phyloP scores from a whole-genome alignment of 2,329 filamentous ascomycete genomes.

The Colletotrichum graminicola region DNA sequence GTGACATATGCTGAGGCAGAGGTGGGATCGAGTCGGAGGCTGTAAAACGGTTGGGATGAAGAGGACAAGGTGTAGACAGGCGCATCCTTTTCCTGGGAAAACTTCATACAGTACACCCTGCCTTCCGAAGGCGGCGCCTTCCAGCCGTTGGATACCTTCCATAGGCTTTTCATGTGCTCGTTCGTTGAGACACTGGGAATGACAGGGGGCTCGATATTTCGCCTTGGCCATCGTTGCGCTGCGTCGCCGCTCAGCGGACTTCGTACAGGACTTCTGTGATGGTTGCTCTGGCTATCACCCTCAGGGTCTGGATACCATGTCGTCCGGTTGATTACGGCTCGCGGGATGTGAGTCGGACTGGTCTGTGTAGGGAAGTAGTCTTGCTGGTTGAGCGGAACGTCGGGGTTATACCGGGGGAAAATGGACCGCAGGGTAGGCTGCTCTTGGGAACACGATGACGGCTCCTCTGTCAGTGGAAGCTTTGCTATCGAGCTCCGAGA shows the following conservation, averaged over 20 bases:
- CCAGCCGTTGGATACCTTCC: conserved; percentile 79
- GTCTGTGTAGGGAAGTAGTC: conserved; percentile 77
- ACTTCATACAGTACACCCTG: conserved; percentile 68
- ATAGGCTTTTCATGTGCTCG: conserved; percentile 73
- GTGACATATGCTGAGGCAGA: conserved; percentile 73
- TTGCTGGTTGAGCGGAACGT: conserved; percentile 74
- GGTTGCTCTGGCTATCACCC: conserved; percentile 44
- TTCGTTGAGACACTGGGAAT: conserved; percentile 66
- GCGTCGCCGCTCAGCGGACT: conserved; percentile 28
- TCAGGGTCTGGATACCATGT: conserved; percentile 64
- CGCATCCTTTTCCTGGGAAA: conserved; percentile 68
- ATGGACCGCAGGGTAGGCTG: conserved; percentile 73
- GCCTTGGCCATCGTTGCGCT: conserved; percentile 46
- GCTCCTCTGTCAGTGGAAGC: conserved; percentile 57
- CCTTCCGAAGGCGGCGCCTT: conserved; percentile 71
- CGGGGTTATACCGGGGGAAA: conserved; percentile 80
- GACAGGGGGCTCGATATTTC: conserved; percentile 55
- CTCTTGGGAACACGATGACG: conserved; percentile 44
- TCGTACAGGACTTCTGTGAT: conserved; percentile 34
- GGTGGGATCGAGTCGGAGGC: conserved; percentile 72
- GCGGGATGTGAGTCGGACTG: conserved; percentile 73
- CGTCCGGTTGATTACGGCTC: conserved; percentile 73
- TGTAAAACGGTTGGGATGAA: conserved; percentile 73
- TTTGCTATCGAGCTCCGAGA: conserved; percentile 71
- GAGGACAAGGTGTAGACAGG: conserved; percentile 77